Evolutionary conservation across 139 green algal species (phyloP), one percentile per base, ranked within the genome.

Genomic region (Coelastrella sp.): DNA sequence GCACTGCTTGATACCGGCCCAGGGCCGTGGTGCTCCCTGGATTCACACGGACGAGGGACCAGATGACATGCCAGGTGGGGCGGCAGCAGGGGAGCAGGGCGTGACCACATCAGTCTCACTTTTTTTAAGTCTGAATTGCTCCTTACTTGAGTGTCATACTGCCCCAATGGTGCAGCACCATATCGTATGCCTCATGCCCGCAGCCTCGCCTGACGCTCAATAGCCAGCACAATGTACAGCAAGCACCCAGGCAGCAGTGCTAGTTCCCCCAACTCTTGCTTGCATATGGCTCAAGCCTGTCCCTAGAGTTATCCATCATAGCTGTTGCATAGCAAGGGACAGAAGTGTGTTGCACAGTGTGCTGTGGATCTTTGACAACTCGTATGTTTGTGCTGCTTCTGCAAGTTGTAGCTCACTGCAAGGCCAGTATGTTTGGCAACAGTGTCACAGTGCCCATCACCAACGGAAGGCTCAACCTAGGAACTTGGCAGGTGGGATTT

Each of bases 381-480:
- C 27, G 49, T 22, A 63, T 72, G 87, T 27, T 57, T 79, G 73
- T 79, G 73, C 24, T 82, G 76, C 10, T 82, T 11, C 8, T 84
- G 74, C 20, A 7, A 58, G 6, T 80, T 20, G 60, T 85, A 92
- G 93, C 92, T 12, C 93, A 96, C 87, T 81, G 93, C 20, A 96
- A 96, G 87, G 78, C 85, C 19, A 92, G 84, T 57, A 92, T 97
- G 88, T 92, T 97, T 27, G 94, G 95, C n/a, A 85, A 78, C 89
- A 94, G 91, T 17, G 78, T 97, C 66, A 96, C 78, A 59, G 81
- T 97, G 4, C 95, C 95, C 74, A 96, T 97, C 85, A 94, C 86
- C 7, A 85, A 92, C 0, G 95, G 95, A 5, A 84, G 91, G 5
- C 89, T 97, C 4, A 94, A 93, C 80, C 78, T 97, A 68, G 95